Conservation (phyloP, 2,329 filamentous ascomycete species). For the Fusarium pseudograminearum region DNA sequence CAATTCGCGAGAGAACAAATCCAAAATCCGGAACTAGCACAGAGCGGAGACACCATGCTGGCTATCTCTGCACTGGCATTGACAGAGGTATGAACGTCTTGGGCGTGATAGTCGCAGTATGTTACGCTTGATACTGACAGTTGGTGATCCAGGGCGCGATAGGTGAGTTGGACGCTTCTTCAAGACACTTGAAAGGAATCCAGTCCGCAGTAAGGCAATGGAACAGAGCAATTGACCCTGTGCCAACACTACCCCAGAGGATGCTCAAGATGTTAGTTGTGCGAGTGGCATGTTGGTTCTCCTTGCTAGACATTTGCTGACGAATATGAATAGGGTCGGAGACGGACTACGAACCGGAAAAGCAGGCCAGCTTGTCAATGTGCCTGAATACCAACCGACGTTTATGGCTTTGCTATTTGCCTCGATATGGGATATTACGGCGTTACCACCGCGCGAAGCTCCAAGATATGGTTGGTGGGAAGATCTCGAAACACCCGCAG, state of each 20-base stretch:
- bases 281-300: not conserved
- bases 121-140: conserved; percentile 21
- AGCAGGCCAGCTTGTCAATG: conserved; percentile 56
- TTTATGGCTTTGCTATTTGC: conserved; percentile 60
- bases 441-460: conserved; percentile 52
- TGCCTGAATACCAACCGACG: conserved; percentile 58
- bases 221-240: conserved; percentile 32
- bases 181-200: conserved; percentile 57
- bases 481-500: conserved; percentile 52
- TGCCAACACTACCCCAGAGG: conserved; percentile 55
- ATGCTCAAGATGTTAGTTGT: conserved; percentile 53
- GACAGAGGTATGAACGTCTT: conserved; percentile 54
- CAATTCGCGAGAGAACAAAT: conserved; percentile 60
- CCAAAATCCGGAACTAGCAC: conserved; percentile 52
- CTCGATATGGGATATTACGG: conserved; percentile 57
- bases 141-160: conserved; percentile 54
- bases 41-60: conserved; percentile 58
- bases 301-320: conserved; percentile 21
- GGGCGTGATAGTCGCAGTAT: not conserved
- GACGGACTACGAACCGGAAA: conserved; percentile 56
- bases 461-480: conserved; percentile 55
- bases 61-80: conserved; percentile 59
- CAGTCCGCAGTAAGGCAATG: conserved; percentile 47
- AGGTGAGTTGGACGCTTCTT: conserved; percentile 58
- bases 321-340: conserved; percentile 53